Conservation (phyloP, 495 filamentous ascomycete species). For the Halenospora varia region DNA sequence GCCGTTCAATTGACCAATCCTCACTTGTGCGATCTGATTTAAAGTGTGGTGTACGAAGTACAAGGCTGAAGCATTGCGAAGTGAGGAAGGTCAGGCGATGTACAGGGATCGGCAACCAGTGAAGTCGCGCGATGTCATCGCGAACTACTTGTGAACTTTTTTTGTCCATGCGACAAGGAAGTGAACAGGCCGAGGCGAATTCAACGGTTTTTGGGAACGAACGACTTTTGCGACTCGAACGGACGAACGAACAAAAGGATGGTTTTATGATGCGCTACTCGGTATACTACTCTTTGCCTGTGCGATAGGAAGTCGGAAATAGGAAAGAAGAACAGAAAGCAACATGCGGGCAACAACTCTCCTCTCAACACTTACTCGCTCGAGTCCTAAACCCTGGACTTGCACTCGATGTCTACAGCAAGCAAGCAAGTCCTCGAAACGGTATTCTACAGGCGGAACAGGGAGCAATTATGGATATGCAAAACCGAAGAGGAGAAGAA, state of each 20-base stretch:
- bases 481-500: constrained; percentile 24
- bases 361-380: neutral
- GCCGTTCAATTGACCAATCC: too few relatives aligned
- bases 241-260: too few relatives aligned
- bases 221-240: too few relatives aligned
- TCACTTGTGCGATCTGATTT: too few relatives aligned
- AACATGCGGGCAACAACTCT: constrained; percentile 16
- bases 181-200: too few relatives aligned
- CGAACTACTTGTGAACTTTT: too few relatives aligned
- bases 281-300: neutral
- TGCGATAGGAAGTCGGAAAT: neutral
- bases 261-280: neutral
- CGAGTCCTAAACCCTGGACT: constrained; percentile 19
- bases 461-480: constrained; percentile 1
- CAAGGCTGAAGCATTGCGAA: neutral
- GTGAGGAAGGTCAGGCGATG: constrained; percentile 1
- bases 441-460: constrained; percentile 4
- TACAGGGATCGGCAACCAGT: neutral
- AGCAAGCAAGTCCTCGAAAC: neutral
- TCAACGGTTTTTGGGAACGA: too few relatives aligned
- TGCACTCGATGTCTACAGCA: constrained; percentile 26
- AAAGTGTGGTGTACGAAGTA: too few relatives aligned
- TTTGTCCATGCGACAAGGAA: neutral
- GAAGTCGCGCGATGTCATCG: neutral
- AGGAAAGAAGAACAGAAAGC: neutral